A percentile compares a stretch with the other conserved stretches of the same genome.
Conservation (phyloP, 345 rosid genomes). For the Sonneratia caseolaris region DNA sequence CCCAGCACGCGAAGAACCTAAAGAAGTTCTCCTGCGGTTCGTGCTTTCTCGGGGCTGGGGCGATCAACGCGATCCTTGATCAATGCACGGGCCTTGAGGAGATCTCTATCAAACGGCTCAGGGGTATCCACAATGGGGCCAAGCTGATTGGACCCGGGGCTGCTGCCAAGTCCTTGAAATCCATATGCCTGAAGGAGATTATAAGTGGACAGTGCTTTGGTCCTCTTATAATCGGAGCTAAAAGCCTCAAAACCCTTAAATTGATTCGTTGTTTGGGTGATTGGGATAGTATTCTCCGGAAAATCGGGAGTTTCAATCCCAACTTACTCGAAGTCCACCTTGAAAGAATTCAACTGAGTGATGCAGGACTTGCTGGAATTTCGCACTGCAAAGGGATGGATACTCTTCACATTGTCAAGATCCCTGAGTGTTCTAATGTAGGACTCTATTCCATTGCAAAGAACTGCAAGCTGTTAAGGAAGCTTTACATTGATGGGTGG, state of each 20-base stretch:
- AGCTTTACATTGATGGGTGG: conserved; percentile 90
- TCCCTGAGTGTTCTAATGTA: conserved; percentile 61
- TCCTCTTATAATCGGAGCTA: conserved; percentile 37
- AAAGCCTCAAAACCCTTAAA: conserved; percentile 47
- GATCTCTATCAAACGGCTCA: conserved; percentile 48
- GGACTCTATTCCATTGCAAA: conserved; percentile 58
- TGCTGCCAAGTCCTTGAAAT: conserved; percentile 36
- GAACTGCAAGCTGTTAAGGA: conserved; percentile 58
- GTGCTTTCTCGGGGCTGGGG: conserved; percentile 69
- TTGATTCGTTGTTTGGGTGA: conserved; percentile 70
- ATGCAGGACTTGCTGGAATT: conserved; percentile 45
- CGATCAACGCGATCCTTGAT: conserved; percentile 54
- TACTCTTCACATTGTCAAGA: conserved; percentile 60
- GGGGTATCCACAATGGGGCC: conserved; percentile 41
- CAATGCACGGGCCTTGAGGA: conserved; percentile 49
- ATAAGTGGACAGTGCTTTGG: conserved; percentile 62
- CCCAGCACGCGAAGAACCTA: conserved; percentile 41
- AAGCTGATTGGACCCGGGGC: conserved; percentile 30
- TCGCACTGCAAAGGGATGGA: conserved; percentile 54
- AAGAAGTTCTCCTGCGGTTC: conserved; percentile 76
- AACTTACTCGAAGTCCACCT: conserved; percentile 50
- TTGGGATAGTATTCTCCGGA: conserved; percentile 57
- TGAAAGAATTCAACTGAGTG: conserved; percentile 75
- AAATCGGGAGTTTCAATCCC: conserved; percentile 26
- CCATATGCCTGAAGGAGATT: conserved; percentile 70